These are phyloP conservation scores for Ogataea chonburiensis DNA, from an alignment of 805 yeast species.

Conservation along the genomic window DNA sequence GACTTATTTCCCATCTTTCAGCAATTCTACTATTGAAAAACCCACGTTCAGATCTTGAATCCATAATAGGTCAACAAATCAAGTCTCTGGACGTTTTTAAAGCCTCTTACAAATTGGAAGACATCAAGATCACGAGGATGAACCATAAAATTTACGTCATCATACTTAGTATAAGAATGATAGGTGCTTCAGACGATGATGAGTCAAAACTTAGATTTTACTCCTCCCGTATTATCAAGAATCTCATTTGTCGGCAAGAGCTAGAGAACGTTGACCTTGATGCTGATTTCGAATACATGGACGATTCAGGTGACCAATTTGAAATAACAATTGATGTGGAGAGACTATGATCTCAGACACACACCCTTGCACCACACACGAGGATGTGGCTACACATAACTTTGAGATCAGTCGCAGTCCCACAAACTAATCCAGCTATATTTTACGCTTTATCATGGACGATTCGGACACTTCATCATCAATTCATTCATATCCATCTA, in stretches of 20 bases:
- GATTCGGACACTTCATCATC: constrained; percentile 11
- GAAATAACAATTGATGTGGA: constrained; percentile 46
- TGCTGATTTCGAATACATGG: constrained; percentile 29
- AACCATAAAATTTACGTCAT: constrained; percentile 60
- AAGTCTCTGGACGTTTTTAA: constrained; percentile 50
- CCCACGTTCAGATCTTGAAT: constrained; percentile 42
- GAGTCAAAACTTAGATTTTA: constrained; percentile 57
- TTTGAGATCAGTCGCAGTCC: no score
- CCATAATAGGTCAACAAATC: constrained; percentile 46
- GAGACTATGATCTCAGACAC: constrained; percentile 13
- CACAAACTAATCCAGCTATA: constrained; percentile 2
- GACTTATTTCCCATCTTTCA: constrained; percentile 49
- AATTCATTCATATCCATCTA: constrained; percentile 5
- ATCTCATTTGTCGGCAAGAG: constrained; percentile 28
- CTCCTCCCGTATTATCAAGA: constrained; percentile 41
- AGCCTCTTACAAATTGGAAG: constrained; percentile 45
- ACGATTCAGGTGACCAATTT: constrained; percentile 32
- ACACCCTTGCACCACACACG: neutral
- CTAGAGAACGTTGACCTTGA: constrained; percentile 17
- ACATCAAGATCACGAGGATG: constrained; percentile 57
- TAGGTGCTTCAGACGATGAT: constrained; percentile 72
- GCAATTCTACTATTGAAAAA: constrained; percentile 52
- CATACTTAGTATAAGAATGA: constrained; percentile 54
- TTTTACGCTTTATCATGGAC: constrained; percentile 5
- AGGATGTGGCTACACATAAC: neutral